Conservation (phyloP, 345 rosid genomes). For the Lepidium aucheri region DNA sequence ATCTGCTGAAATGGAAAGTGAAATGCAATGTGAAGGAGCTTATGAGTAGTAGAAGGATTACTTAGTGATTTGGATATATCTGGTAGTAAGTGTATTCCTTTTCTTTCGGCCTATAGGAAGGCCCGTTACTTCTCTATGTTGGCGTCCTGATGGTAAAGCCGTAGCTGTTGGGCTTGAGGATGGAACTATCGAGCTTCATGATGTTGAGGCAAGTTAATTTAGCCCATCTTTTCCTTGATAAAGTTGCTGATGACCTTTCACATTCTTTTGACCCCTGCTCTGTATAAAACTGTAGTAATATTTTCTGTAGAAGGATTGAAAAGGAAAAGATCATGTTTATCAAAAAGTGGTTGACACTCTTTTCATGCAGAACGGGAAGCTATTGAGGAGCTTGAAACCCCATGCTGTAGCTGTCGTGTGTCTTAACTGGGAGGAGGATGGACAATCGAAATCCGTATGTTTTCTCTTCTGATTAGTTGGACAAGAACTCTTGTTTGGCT, state of each 20-base stretch:
- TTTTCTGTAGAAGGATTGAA: not conserved
- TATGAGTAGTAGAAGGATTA: not conserved
- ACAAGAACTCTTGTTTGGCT: not conserved
- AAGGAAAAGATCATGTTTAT: not conserved
- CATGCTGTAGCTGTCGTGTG: slow-evolving; percentile 68
- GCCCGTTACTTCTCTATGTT: slow-evolving; percentile 58
- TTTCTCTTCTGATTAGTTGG: not conserved
- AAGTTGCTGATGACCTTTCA: not conserved
- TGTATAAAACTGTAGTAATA: not conserved
- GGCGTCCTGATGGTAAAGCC: slow-evolving; percentile 91
- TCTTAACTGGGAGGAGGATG: slow-evolving; percentile 87
- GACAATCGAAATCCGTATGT: slow-evolving; percentile 38
- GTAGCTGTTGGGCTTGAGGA: slow-evolving; percentile 84
- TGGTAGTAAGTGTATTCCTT: not conserved
- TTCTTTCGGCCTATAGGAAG: slow-evolving; percentile 39
- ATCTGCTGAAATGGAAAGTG: not conserved
- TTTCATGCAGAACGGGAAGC: slow-evolving; percentile 58
- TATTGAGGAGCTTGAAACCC: slow-evolving; percentile 65
- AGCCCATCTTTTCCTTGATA: not conserved
- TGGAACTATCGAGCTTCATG: slow-evolving; percentile 69
- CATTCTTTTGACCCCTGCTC: not conserved
- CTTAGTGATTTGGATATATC: not conserved
- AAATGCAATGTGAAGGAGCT: not conserved
- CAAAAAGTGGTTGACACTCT: not conserved
- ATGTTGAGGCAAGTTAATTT: slow-evolving; percentile 60